Conservation (phyloP, 805 yeast genomes). For the Candida gorgasii region DNA sequence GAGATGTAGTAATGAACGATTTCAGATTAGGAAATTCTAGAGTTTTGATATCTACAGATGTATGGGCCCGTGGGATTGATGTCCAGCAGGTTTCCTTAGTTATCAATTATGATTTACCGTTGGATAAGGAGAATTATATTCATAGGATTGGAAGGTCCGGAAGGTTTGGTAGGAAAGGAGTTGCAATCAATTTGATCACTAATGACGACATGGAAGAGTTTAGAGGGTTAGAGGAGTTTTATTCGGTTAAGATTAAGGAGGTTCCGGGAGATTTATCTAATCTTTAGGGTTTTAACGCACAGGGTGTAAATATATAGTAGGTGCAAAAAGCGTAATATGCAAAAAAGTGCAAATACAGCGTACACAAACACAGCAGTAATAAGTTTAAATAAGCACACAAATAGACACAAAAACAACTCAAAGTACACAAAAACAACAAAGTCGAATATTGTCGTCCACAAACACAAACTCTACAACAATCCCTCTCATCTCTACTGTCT, state of each 20-base stretch:
- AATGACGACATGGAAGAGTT: conserved; percentile 71
- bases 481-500: background rate
- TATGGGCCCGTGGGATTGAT: conserved; percentile 98
- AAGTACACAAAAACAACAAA: too few relatives aligned
- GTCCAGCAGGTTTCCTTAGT: conserved; percentile 97
- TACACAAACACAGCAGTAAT: too few relatives aligned
- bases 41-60: conserved; percentile 92
- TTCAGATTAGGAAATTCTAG: conserved; percentile 93
- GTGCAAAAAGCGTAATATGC: too few relatives aligned
- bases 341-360: too few relatives aligned
- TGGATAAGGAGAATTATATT: conserved; percentile 90
- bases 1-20: conserved; percentile 94
- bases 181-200: conserved; percentile 92
- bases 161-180: conserved; percentile 98
- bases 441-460: too few relatives aligned
- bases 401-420: too few relatives aligned
- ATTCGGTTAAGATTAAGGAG: conserved; percentile 72
- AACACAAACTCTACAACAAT: background rate
- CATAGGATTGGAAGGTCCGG: conserved; percentile 99
- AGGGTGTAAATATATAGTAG: too few relatives aligned
- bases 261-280: conserved; percentile 67
- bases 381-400: too few relatives aligned
- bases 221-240: conserved; percentile 68
- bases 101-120: conserved; percentile 91
- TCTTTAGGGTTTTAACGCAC: conserved; percentile 28